Conservation (phyloP, 371 early-diverging fungal genomes). For the Mortierella sp. region DNA sequence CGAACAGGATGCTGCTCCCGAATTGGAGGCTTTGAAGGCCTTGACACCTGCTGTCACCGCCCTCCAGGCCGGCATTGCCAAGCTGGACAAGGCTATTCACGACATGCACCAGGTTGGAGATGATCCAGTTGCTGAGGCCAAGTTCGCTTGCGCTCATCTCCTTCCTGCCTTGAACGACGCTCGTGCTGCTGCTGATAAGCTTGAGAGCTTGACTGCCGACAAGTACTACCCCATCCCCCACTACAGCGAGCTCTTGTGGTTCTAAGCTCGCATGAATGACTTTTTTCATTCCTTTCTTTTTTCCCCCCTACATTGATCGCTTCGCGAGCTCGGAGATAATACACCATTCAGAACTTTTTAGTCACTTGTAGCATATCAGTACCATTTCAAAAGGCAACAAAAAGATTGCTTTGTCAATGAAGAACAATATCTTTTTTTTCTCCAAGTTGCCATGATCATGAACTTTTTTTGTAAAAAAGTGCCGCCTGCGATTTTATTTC, state of each 20-base stretch:
- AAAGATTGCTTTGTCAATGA: no score
- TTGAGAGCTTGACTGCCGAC: conserved; percentile 88
- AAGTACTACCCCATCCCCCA: conserved; percentile 96
- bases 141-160: conserved; percentile 67
- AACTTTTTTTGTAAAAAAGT: no score
- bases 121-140: conserved; percentile 72
- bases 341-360: no score
- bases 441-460: no score
- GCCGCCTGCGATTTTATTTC: no score
- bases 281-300: no score
- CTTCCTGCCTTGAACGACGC: conserved; percentile 77
- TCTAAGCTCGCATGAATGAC: conserved; percentile 19
- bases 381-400: no score
- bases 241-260: conserved; percentile 91
- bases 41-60: conserved; percentile 69
- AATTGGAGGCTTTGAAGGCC: conserved; percentile 74
- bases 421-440: no score
- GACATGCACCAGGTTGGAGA: conserved; percentile 65
- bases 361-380: no score
- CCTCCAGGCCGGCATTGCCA: conserved; percentile 58
- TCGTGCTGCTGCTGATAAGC: conserved; percentile 77
- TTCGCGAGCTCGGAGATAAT: no score
- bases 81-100: conserved; percentile 35
- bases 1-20: conserved; percentile 72
- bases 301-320: no score